These are phyloP conservation scores for Metschnikowia cubensis DNA, from an alignment of 805 yeast genomes.

Conservation along the genomic window DNA sequence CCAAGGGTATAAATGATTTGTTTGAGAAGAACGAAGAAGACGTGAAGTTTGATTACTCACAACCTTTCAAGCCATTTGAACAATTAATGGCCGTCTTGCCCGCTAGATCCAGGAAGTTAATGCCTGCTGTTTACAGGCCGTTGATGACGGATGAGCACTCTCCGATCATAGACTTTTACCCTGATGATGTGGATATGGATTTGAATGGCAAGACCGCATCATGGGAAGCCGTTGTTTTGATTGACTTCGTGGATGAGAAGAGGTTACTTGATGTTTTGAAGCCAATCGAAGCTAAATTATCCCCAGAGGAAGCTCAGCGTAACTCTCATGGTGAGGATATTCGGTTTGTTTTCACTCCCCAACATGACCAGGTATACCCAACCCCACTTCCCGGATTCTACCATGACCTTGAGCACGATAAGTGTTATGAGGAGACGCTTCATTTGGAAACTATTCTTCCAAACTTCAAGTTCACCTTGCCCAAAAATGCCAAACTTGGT, in stretches of 20 bases:
- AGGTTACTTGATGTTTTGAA: conserved; percentile 69
- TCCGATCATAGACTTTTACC: conserved; percentile 88
- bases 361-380: conserved; percentile 58
- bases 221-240: conserved; percentile 96
- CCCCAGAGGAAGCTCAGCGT: conserved; percentile 68
- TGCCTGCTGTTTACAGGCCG: conserved; percentile 73
- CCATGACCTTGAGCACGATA: conserved; percentile 73
- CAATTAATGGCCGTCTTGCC: conserved; percentile 98
- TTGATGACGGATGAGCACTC: conserved; percentile 84
- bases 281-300: conserved; percentile 57
- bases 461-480: conserved; percentile 50
- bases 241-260: conserved; percentile 85
- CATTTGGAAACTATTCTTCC: conserved; percentile 47
- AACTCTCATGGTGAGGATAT: conserved; percentile 73
- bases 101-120: conserved; percentile 75
- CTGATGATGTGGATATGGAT: conserved; percentile 81
- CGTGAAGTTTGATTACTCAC: conserved; percentile 61
- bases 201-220: conserved; percentile 92
- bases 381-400: conserved; percentile 78
- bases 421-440: conserved; percentile 63
- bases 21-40: conserved; percentile 24
- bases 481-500: conserved; percentile 66
- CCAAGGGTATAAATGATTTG: conserved; percentile 62
- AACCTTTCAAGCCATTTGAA: conserved; percentile 88
- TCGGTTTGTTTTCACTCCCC: conserved; percentile 71